These are phyloP conservation scores for Apocynum venetum DNA, from an alignment of 257 asterid species.

Conservation along the genomic window DNA sequence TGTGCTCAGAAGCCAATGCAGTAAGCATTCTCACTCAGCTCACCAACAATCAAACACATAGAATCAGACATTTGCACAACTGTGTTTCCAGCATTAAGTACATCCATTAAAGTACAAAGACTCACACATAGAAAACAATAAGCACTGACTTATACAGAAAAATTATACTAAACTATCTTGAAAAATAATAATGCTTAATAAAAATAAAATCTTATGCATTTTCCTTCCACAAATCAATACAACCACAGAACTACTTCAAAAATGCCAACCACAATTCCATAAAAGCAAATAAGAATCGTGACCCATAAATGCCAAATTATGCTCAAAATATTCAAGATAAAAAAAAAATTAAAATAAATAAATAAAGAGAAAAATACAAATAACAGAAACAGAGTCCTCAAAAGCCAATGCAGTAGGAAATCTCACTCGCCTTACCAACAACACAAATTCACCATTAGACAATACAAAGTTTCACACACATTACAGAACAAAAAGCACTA, in stretches of 20 bases:
- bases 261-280: background rate
- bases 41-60: background rate
- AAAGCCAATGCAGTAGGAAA: background rate
- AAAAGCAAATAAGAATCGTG: background rate
- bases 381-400: background rate
- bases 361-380: background rate
- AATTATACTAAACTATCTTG: too few species aligned
- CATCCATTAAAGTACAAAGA: background rate
- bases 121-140: background rate
- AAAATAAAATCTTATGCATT: background rate
- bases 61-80: background rate
- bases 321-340: background rate
- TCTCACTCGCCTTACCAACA: slow-evolving; percentile 2
- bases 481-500: background rate
- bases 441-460: background rate
- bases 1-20: background rate
- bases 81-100: background rate
- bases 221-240: background rate
- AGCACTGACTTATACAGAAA: background rate
- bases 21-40: background rate
- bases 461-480: background rate
- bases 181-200: too few species aligned
- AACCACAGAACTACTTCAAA: background rate
- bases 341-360: background rate
- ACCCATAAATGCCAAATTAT: background rate